Evolutionary conservation across 495 filamentous ascomycete genomes (phyloP), one percentile per base, ranked within the genome.

Genomic region (Penicillium ochrochloron): DNA sequence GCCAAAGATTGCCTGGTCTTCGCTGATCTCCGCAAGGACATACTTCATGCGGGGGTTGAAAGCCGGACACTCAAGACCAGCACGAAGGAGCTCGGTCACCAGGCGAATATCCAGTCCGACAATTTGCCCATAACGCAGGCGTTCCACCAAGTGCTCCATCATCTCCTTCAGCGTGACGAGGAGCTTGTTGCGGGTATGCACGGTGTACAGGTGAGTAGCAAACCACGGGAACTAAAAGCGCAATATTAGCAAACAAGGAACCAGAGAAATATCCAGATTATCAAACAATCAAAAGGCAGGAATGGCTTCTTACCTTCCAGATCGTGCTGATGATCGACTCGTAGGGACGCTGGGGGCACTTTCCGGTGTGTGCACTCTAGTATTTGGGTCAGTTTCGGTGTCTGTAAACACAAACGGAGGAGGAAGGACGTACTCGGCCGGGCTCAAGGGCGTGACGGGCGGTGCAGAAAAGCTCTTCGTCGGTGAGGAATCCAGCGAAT

Each of bases 261-360:
- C 31, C 19, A 14, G 21, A 23, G 46, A 27, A 35, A 9, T 21
- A 12, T 12, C 15, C 37, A 41, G 2, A 53, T 29, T 17, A 17
- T 27, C 19, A 57, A 62, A 62, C 12, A 35, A 42, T 1, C 9
- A 34, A 46, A 5, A 21, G 21, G 56, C 3, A 48, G 37, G 53
- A 33, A 31, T 42, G 5, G 37, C 70, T 61, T 21, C 29, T 54
- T 66, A 89, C 80, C 80, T 94, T 95, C 68, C 84, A 84, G 56
- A 95, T 76, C 0, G 88, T 91, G 65, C 86, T 90, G 65, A 92
- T 90, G 70, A 91, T 82, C 42, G 83, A 88, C 77, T 95, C 92
- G 65, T 86, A 94, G 11, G 87, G 84, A 2, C 91, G 88, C 75
- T 93, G 88, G 7, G 85, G 86, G 61, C 87, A 90, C 59, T 89